Evolutionary conservation across 2,329 filamentous ascomycete genomes (phyloP).

Genomic region (Zasmidium citrigriseum): DNA sequence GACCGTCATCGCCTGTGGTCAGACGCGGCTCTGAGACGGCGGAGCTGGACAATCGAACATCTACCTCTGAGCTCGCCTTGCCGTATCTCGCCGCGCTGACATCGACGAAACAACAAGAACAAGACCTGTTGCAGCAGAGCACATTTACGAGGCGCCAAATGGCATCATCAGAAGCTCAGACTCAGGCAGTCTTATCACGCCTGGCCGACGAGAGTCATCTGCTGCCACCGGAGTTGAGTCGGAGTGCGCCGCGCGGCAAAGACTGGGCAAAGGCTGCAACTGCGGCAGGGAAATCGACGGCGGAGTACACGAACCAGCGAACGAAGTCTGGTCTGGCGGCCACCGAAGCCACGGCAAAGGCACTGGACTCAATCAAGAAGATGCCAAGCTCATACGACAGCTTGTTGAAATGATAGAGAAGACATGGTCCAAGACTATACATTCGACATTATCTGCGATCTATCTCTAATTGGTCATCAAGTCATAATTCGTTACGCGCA

Average conservation of each 20-base stretch:
- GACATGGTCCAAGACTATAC: not conserved
- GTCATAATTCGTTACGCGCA: not conserved
- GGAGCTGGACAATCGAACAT: slow-evolving; percentile 8
- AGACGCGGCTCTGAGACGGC: slow-evolving; percentile 7
- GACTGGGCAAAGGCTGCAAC: slow-evolving; percentile 31
- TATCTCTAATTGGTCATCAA: not conserved
- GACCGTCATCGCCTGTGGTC: slow-evolving; percentile 8
- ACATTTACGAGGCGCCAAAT: slow-evolving; percentile 30
- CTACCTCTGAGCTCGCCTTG: slow-evolving; percentile 24
- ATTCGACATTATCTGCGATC: not conserved
- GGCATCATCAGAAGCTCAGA: slow-evolving; percentile 24
- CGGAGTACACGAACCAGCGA: slow-evolving; percentile 17
- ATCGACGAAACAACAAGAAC: slow-evolving; percentile 22
- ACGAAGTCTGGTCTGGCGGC: slow-evolving; percentile 20
- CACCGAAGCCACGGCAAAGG: slow-evolving; percentile 17
- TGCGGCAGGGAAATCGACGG: slow-evolving; percentile 19
- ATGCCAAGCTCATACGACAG: slow-evolving; percentile 19
- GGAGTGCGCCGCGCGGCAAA: slow-evolving; percentile 22
- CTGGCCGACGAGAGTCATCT: slow-evolving; percentile 39
- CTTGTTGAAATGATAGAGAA: slow-evolving; percentile 4
- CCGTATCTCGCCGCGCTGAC: slow-evolving; percentile 29
- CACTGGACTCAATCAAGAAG: slow-evolving; percentile 19
- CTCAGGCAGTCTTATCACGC: slow-evolving; percentile 27
- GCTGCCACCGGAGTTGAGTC: slow-evolving; percentile 26
- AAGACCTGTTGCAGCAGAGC: slow-evolving; percentile 29